These are phyloP conservation scores for Aphanocladium album DNA, from an alignment of 2,329 filamentous ascomycete genomes.

Conservation along the genomic window DNA sequence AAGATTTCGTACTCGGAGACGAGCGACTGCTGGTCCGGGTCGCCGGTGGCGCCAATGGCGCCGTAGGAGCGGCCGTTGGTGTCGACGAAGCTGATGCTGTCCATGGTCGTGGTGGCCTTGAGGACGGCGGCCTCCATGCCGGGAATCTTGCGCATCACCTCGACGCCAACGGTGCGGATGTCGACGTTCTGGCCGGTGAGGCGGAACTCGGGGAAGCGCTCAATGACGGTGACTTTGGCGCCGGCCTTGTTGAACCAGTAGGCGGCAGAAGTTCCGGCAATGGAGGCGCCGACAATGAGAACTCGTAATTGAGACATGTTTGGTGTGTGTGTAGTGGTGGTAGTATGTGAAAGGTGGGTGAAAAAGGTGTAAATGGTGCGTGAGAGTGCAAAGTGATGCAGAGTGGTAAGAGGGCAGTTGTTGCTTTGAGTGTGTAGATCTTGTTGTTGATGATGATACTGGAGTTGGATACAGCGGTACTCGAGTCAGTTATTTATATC, in stretches of 20 bases:
- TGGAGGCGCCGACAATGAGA: conserved; percentile 29
- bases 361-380: not conserved
- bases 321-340: not conserved
- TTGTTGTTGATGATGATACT: not conserved
- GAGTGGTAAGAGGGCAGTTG: not conserved
- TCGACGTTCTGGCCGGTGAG: conserved; percentile 31
- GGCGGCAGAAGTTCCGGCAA: conserved; percentile 27
- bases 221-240: conserved; percentile 33
- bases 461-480: not conserved
- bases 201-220: conserved; percentile 26
- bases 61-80: conserved; percentile 32
- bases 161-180: conserved; percentile 32
- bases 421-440: not conserved
- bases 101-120: conserved; percentile 27
- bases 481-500: not conserved
- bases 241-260: conserved; percentile 27
- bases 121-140: conserved; percentile 33
- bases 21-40: conserved; percentile 37
- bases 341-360: not conserved
- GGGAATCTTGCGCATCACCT: conserved; percentile 34
- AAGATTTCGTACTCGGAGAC: conserved; percentile 31
- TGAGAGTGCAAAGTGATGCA: not conserved
- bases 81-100: conserved; percentile 38
- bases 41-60: conserved; percentile 28
- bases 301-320: conserved; percentile 17